Base-by-base conservation (phyloP, 805 yeast species). In the Ogataea glucozyma region DNA sequence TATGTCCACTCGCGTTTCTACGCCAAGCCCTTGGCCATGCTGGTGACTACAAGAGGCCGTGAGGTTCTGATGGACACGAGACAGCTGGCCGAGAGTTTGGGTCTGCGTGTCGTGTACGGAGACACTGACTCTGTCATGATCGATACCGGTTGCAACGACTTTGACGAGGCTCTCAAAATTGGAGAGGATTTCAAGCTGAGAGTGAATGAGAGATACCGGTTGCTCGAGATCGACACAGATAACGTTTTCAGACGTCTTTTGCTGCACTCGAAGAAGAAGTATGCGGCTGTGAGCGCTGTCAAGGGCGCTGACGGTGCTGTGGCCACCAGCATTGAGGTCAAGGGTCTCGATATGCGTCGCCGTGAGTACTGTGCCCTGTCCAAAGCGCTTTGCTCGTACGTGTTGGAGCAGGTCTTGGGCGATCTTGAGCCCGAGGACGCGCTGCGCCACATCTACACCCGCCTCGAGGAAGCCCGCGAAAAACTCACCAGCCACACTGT, bases 121-220 rank as follows among this genome's bases (percentile, higher is more conserved):
- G 99, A 93, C 69, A 93, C 99, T 0, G 99, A 93, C 71, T 93
- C 99, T 26, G 97, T 93, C 40, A 93, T 93, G 99, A 88, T 93
- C 61, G 95, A 91, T 64, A 88, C 98, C 3, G 89, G 89, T 21
- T 81, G 80, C 33, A 78, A 75, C 43, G 73, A 68, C 23, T 85
- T 76, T 62, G 64, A 67, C 19, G 96, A 87, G 33, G 96, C 98
- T 0, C 64, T 87, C 32, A 74, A 75, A 54, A 83, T 89, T 49
- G 99, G 98, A 22, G 83, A 82, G 38, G 83, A 83, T 38, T 91
- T 93, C 70, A 93, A 93, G 62, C 62, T 72, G 37, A 74, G 79
- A 46, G 98, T 93, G 46, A 93, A 93, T 65, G 95, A 88, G 56
- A 78, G 95, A 42, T 95, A 93, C 65, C 78, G 78, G 56, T 67